Evolutionary conservation across 2,329 filamentous ascomycete species (phyloP), one percentile per base, ranked within the genome.

Genomic region (Fusarium anthophilum): DNA sequence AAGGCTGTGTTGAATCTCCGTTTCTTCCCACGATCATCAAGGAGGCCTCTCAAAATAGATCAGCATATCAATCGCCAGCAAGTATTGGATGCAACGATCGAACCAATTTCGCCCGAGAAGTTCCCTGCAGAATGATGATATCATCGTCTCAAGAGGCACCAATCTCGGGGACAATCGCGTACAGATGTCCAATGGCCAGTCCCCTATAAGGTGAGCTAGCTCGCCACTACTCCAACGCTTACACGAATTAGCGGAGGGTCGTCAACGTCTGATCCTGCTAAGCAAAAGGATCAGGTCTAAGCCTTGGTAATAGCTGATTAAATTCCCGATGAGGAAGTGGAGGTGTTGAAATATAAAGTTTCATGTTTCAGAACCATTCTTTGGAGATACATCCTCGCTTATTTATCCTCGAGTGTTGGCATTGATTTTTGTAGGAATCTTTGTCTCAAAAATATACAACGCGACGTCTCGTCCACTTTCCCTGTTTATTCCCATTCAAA

Each of bases 1-100:
- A 64, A 28, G 59, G 58, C 59, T 66, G 47, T 28, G 51, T 37
- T 9, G 17, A 44, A 7, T 20, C 8, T 9, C 24, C 13, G 6
- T 7, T 26, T 10, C 5, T 2, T 26, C 13, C 8, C 2, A 1
- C 13, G 3, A 37, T n/a, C 3, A 17, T 10, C 6, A 10, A 5
- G 22, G 35, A 64, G n/a, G 35, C 47, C 41, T 55, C 59, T 18
- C 4, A 22, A 35, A 38, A 22, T 9, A 17, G 17, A 18, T 17
- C 17, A 12, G 35, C 20, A 22, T 8, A 22, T 35, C 26, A 38
- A 22, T 30, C 14, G 2, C n/a, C 14, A 5, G 1, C 11, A n/a
- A 28, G 2, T 9, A 54, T n/a, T 54, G 14, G 35, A 5, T 28
- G 10, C 18, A 37, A 37, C 8, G 13, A 15, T 4, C n/a, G 9